Evolutionary conservation across 257 asterid species (phyloP).

Genomic region (Przewalskia tangutica): DNA sequence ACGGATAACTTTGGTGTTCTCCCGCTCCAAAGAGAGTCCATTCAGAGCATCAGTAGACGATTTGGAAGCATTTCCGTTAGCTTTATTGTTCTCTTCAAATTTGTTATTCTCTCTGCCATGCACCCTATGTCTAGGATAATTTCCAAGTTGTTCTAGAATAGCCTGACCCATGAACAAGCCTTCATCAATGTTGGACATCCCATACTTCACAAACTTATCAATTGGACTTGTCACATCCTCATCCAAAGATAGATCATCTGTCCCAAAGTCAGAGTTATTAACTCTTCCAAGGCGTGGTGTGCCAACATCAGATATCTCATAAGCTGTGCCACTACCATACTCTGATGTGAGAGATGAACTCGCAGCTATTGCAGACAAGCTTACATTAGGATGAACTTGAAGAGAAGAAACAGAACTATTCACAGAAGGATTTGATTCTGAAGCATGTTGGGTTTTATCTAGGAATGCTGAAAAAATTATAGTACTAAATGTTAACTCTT

Average conservation of each 20-base stretch:
- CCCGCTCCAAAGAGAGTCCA: slow-evolving; percentile 25
- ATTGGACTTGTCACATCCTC: slow-evolving; percentile 68
- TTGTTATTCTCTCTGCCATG: slow-evolving; percentile 28
- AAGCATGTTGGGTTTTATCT: slow-evolving; percentile 52
- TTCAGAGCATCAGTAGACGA: slow-evolving; percentile 25
- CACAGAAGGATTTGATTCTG: slow-evolving; percentile 35
- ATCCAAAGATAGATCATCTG: slow-evolving; percentile 58
- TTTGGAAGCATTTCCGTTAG: slow-evolving; percentile 54
- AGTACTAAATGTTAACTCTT: neutral
- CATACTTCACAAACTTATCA: slow-evolving; percentile 88
- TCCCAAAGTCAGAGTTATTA: slow-evolving; percentile 71
- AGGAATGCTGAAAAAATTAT: slow-evolving; percentile 62
- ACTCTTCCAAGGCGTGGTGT: slow-evolving; percentile 66
- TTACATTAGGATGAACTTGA: slow-evolving; percentile 39
- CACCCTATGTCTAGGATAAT: slow-evolving; percentile 50
- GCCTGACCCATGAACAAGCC: slow-evolving; percentile 94
- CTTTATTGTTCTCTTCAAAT: slow-evolving; percentile 23
- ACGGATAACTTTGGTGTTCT: slow-evolving; percentile 22
- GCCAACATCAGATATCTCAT: slow-evolving; percentile 82
- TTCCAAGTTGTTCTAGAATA: slow-evolving; percentile 83
- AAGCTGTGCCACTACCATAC: slow-evolving; percentile 85
- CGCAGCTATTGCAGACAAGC: slow-evolving; percentile 36
- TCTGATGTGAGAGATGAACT: slow-evolving; percentile 70
- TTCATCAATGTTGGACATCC: slow-evolving; percentile 89
- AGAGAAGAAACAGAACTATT: slow-evolving; percentile 35